Evolutionary conservation across 2,329 filamentous ascomycete species (phyloP), one percentile per base, ranked within the genome.

Genomic region (Parasarocladium wereldwijsianum): DNA sequence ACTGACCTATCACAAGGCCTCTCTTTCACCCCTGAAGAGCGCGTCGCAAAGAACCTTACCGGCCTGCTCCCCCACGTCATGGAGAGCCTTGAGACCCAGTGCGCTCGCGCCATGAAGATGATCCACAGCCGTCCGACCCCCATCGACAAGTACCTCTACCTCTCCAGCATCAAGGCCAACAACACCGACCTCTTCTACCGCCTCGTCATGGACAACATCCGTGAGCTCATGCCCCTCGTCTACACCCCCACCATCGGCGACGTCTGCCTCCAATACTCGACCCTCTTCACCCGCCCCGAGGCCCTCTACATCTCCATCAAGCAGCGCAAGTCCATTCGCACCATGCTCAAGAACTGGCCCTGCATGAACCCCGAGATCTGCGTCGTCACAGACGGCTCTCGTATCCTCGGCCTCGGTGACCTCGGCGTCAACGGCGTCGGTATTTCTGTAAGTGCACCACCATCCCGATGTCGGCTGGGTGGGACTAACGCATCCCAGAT

Each of bases 351-450:
- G 49, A 96, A 96, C 57, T 98, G 90, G 90, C 85, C 84, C 17
- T 78, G 90, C 53, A 58, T 68, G 40, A 73, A 84, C 40, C 87
- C 93, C 18, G 84, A 94, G 55, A 98, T 98, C 50, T 93, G 85
- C 48, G 86, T 93, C 51, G 77, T 98, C 43, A 96, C 90, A 11
- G 90, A 98, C 52, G 90, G 90, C 37, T 94, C 86, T 28, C 79
- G 90, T 41, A 94, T 76, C 54, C 75, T 86, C 34, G 87, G 90
- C 47, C 73, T 98, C 21, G 90, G 90, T 43, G 90, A 98, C 57
- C 70, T 96, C 34, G 90, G 90, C 43, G 77, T 98, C 41, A 94
- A 94, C 55, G 90, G 90, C 47, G 93, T 96, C 64, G 90, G 90
- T 41, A 98, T 98, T 55, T 85, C 90, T 37, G 87, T 76, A 57